Conservation (phyloP, 148 eudicot species). For the Fagopyrum esculentum region DNA sequence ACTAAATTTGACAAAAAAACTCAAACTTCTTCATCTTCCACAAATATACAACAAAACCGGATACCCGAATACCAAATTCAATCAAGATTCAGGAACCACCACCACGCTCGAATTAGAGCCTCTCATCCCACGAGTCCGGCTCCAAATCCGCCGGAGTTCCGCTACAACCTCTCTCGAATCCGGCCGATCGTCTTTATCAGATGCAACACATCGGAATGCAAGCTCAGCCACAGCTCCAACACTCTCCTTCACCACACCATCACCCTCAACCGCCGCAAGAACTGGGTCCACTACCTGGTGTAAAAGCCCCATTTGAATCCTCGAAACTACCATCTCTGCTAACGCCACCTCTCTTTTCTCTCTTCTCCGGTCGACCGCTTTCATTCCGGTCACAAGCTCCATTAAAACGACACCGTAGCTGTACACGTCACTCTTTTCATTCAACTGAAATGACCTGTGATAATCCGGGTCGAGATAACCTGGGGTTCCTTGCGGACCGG, state of each 20-base stretch:
- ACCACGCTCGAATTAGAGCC: constrained; percentile 38
- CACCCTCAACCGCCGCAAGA: constrained; percentile 32
- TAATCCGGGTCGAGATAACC: constrained; percentile 91
- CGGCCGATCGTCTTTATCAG: constrained; percentile 86
- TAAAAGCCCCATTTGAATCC: constrained; percentile 54
- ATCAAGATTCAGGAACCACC: constrained; percentile 43
- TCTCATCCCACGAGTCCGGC: constrained; percentile 31
- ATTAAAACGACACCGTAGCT: constrained; percentile 80
- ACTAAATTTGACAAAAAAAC: neutral
- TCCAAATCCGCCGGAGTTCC: constrained; percentile 66
- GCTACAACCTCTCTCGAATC: constrained; percentile 71
- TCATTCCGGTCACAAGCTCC: constrained; percentile 79
- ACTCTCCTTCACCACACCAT: constrained; percentile 41
- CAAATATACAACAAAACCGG: neutral
- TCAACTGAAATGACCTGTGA: constrained; percentile 59
- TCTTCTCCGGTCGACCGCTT: constrained; percentile 56
- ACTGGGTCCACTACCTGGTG: constrained; percentile 58
- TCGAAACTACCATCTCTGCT: constrained; percentile 54
- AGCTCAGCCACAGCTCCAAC: constrained; percentile 78
- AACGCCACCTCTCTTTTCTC: constrained; percentile 57
- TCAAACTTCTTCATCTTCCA: neutral
- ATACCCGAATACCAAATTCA: neutral
- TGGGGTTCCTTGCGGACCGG: constrained; percentile 97
- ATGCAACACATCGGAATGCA: constrained; percentile 82
- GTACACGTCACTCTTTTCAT: constrained; percentile 88